Conservation (phyloP, 192 early-diverging fungal species). For the Coemansia sp. region DNA sequence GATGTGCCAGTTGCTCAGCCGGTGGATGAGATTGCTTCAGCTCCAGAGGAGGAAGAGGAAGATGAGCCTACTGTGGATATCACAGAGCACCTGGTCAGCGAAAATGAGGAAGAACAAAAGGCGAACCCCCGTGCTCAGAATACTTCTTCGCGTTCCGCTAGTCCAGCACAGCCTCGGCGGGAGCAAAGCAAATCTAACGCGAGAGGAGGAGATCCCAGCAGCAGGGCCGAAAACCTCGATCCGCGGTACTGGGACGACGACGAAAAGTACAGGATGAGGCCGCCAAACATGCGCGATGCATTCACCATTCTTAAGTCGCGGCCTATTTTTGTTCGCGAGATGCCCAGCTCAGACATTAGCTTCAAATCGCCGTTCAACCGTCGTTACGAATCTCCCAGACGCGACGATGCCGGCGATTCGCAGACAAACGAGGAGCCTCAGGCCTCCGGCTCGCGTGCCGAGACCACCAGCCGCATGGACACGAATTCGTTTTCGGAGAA, state of each 20-base stretch:
- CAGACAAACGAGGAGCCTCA: not conserved
- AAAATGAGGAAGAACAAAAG: not conserved
- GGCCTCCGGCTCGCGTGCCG: not conserved
- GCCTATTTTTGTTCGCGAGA: constrained; percentile 49
- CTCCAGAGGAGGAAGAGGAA: not conserved
- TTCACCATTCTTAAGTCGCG: constrained; percentile 52
- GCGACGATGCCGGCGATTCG: not conserved
- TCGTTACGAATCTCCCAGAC: constrained; percentile 7
- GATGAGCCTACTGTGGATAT: no score
- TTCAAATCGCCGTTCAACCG: constrained; percentile 53
- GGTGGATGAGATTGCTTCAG: not conserved
- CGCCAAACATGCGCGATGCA: constrained; percentile 52
- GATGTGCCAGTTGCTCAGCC: not conserved
- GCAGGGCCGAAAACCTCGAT: constrained; percentile 8
- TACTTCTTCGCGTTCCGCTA: not conserved
- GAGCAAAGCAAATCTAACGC: not conserved
- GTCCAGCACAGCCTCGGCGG: constrained; percentile 5
- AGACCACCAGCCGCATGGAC: not conserved
- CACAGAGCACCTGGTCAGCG: not conserved
- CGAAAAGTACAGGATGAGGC: constrained; percentile 45
- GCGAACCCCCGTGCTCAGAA: not conserved
- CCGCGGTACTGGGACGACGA: constrained; percentile 51
- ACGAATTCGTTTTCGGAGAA: constrained; percentile 33
- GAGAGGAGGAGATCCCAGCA: not conserved
- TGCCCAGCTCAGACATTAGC: constrained; percentile 45